Evolutionary conservation across 2,329 filamentous ascomycete species (phyloP).

Genomic region (Elsinoe arachidis): DNA sequence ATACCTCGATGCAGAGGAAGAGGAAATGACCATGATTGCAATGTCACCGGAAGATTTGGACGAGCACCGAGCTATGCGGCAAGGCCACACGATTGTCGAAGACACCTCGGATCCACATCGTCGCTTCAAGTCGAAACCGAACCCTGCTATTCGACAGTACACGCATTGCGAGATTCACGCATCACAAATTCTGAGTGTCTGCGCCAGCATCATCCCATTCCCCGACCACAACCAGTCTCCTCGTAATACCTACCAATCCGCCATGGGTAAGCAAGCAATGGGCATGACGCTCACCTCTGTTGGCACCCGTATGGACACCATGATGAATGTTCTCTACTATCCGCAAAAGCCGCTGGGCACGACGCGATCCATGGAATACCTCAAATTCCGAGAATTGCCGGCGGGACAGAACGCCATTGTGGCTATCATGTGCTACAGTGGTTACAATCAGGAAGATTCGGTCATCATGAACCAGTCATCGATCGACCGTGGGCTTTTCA

Average conservation of each 20-base stretch:
- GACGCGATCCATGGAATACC: conserved; percentile 94
- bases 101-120: conserved; percentile 70
- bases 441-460: conserved; percentile 99
- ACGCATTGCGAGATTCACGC: conserved; percentile 99
- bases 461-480: conserved; percentile 99
- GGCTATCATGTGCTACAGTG: conserved; percentile 92
- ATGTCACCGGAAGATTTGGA: conserved; percentile 97
- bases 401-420: conserved; percentile 98
- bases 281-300: conserved; percentile 98
- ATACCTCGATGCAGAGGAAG: conserved; percentile 95
- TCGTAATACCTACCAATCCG: conserved; percentile 97
- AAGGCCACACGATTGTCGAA: conserved; percentile 31
- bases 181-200: conserved; percentile 97
- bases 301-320: conserved; percentile 94
- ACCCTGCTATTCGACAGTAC: conserved; percentile 80
- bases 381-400: conserved; percentile 94
- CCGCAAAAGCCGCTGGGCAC: conserved; percentile 95
- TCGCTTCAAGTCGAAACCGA: conserved; percentile 80
- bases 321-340: conserved; percentile 98
- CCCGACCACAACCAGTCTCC: conserved; percentile 97
- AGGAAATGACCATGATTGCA: conserved; percentile 97
- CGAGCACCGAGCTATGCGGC: conserved; percentile 36
- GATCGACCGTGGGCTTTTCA: conserved; percentile 94
- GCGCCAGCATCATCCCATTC: conserved; percentile 98
- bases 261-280: conserved; percentile 99